Evolutionary conservation across 768 basidiomycete genomes (phyloP).

Genomic region (Tubosaeta sp.): DNA sequence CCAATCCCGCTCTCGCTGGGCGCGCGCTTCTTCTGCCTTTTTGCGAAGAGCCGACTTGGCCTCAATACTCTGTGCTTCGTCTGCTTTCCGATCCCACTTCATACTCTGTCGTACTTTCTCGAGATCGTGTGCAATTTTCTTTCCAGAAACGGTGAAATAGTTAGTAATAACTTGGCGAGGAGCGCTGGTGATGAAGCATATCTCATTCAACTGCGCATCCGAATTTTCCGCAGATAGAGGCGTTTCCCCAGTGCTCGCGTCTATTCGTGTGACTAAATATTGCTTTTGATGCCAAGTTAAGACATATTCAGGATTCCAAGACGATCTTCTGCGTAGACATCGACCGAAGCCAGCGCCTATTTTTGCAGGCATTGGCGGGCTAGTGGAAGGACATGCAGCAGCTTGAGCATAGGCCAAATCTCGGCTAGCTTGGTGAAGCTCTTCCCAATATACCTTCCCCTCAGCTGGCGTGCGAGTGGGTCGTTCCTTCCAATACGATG

Average conservation of each 20-base stretch:
- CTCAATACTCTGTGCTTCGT: slow-evolving; percentile 36
- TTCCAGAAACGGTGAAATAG: slow-evolving; percentile 41
- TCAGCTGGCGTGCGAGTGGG: background rate
- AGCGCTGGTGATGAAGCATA: slow-evolving; percentile 42
- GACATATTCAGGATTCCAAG: background rate
- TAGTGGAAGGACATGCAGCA: background rate
- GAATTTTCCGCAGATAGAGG: slow-evolving; percentile 20
- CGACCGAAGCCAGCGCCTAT: background rate
- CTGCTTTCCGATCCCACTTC: slow-evolving; percentile 27
- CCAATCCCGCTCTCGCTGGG: slow-evolving; percentile 65
- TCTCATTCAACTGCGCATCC: slow-evolving; percentile 37
- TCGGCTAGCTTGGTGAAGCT: background rate
- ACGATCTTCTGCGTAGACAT: background rate
- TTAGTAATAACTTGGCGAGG: slow-evolving; percentile 45
- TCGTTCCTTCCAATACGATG: background rate
- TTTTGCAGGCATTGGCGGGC: background rate
- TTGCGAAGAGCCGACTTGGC: slow-evolving; percentile 51
- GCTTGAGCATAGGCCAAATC: background rate
- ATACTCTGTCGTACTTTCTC: slow-evolving; percentile 39
- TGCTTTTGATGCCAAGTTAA: background rate
- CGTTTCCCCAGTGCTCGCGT: background rate
- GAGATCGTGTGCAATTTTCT: slow-evolving; percentile 38
- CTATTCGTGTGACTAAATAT: background rate
- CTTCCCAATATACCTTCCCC: background rate
- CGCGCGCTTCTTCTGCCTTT: slow-evolving; percentile 61